Conservation (phyloP, 805 yeast species). For the Wickerhamiella galacta region DNA sequence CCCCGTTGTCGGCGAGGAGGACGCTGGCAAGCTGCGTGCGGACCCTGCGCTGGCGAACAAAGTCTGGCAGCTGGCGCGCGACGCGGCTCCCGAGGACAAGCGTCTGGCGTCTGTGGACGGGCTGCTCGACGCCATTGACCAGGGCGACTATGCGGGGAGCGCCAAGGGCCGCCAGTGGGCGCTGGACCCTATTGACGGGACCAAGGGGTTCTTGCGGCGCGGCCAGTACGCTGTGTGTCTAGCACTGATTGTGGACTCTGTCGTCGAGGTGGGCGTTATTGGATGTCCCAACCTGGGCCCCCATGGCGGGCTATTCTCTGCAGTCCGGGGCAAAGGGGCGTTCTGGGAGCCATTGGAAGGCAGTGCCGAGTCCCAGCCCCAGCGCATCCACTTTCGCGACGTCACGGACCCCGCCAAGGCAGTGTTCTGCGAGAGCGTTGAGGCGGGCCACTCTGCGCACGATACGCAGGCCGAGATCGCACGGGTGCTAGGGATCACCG, state of each 20-base stretch:
- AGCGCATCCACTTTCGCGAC: slow-evolving; percentile 35
- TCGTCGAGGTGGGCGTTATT: slow-evolving; percentile 76
- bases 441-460: slow-evolving; percentile 86
- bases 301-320: slow-evolving; percentile 61
- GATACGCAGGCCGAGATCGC: slow-evolving; percentile 71
- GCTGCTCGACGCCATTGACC: slow-evolving; percentile 52
- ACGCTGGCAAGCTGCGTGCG: slow-evolving; percentile 47
- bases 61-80: slow-evolving; percentile 43
- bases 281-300: slow-evolving; percentile 83
- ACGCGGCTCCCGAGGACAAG: slow-evolving; percentile 27
- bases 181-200: slow-evolving; percentile 94
- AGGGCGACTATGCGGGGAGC: slow-evolving; percentile 73
- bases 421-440: slow-evolving; percentile 83
- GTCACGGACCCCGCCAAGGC: slow-evolving; percentile 32
- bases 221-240: slow-evolving; percentile 95
- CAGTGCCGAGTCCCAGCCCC: slow-evolving; percentile 14
- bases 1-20: slow-evolving; percentile 88
- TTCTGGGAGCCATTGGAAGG: slow-evolving; percentile 31
- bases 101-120: slow-evolving; percentile 25
- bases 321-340: slow-evolving; percentile 52
- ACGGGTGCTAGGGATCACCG: slow-evolving; percentile 37
- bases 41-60: slow-evolving; percentile 31
- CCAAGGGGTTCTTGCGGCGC: slow-evolving; percentile 88
- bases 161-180: slow-evolving; percentile 81
- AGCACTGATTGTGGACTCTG: slow-evolving; percentile 73